A percentile compares a stretch with the other conserved stretches of the same genome.
phyloP scores from a whole-genome alignment of 202 grass and related monocot genomes.

The Cymbopogon flexuosus region DNA sequence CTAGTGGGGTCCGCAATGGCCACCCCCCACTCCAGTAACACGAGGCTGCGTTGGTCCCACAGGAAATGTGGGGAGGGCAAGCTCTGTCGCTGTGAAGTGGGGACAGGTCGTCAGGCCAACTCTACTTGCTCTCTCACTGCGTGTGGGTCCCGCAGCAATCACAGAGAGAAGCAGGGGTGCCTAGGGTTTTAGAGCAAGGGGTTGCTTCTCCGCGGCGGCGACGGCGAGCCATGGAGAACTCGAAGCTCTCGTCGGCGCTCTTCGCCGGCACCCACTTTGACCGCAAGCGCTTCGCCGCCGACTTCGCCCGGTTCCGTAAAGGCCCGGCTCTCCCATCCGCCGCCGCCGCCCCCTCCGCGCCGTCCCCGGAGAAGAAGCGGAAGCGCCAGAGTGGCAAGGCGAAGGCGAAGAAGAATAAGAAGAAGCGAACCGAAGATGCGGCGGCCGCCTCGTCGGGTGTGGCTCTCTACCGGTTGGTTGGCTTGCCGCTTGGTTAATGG shows the following conservation, averaged over 20 bases:
- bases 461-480: neutral
- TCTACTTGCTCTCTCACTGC: neutral
- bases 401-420: constrained; percentile 39
- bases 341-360: neutral
- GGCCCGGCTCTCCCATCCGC: neutral
- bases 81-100: neutral
- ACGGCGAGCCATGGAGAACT: constrained; percentile 44
- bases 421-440: constrained; percentile 35
- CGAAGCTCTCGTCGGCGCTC: constrained; percentile 50
- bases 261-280: constrained; percentile 71
- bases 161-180: neutral
- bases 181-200: constrained; percentile 49
- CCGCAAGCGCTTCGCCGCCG: constrained; percentile 64
- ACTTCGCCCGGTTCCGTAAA: constrained; percentile 55
- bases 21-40: neutral
- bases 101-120: neutral
- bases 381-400: constrained; percentile 54
- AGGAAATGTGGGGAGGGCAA: neutral
- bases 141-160: neutral
- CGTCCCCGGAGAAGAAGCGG: constrained; percentile 44
- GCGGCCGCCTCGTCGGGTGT: constrained; percentile 36
- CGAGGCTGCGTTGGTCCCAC: neutral
- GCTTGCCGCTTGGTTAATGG: neutral
- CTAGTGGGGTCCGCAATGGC: neutral
- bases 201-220: constrained; percentile 17